phyloP scores from a whole-genome alignment of 1,139 yeast genomes.

The Blastobotrys elegans region DNA sequence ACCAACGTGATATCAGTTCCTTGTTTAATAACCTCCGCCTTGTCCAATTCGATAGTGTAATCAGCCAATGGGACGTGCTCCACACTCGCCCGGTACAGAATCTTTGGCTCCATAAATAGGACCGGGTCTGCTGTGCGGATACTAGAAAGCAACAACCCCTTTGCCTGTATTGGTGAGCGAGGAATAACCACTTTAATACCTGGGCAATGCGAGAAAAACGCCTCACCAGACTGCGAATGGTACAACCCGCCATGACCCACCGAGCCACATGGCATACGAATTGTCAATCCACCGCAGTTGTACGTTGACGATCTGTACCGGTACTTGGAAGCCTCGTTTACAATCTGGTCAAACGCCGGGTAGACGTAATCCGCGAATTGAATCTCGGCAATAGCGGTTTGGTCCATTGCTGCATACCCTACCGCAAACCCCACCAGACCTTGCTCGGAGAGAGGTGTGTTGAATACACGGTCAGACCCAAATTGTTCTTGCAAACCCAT shows the following conservation, averaged over 20 bases:
- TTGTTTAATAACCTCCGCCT: constrained; percentile 31
- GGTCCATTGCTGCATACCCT: constrained; percentile 36
- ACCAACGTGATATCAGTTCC: constrained; percentile 34
- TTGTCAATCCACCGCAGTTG: constrained; percentile 34
- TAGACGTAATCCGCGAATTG: constrained; percentile 38
- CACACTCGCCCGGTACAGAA: constrained; percentile 33
- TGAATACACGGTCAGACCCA: constrained; percentile 36
- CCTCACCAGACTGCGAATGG: constrained; percentile 37
- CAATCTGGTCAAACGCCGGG: constrained; percentile 38
- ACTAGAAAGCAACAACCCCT: constrained; percentile 33
- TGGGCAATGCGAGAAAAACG: constrained; percentile 34
- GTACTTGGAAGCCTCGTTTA: constrained; percentile 37
- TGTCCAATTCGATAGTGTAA: constrained; percentile 32
- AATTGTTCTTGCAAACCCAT: constrained; percentile 36
- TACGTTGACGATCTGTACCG: constrained; percentile 32
- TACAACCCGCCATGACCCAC: constrained; percentile 38
- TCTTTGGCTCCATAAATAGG: constrained; percentile 37
- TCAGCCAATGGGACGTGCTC: constrained; percentile 36
- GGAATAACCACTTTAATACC: constrained; percentile 37
- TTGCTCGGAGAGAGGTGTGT: constrained; percentile 36
- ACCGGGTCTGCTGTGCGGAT: constrained; percentile 34
- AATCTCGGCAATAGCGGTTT: constrained; percentile 37
- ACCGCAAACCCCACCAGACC: constrained; percentile 36
- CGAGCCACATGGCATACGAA: constrained; percentile 37
- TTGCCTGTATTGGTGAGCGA: constrained; percentile 36